Evolutionary conservation across 768 basidiomycete genomes (phyloP), one percentile per base, ranked within the genome.

Genomic region (Cubamyces lactineus): DNA sequence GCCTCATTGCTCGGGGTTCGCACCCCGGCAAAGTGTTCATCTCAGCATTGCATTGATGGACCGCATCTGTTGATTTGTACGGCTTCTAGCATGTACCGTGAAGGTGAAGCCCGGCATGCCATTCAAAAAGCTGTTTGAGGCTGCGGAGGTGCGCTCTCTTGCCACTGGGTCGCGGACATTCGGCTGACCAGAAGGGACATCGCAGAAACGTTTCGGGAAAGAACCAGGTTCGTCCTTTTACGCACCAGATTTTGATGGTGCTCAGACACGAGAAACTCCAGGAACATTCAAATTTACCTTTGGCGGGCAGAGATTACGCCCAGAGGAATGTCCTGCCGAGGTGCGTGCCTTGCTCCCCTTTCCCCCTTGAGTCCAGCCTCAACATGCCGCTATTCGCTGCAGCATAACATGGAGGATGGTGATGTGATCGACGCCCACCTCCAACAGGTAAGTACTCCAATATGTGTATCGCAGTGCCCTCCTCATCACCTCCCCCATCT

Each of bases 71-170:
- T 23, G 46, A 26, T 54, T 8, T 21, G 16, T 63, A 64, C 40
- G 62, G 24, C 39, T 23, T 41, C 34, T 38, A 89, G 88, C 80
- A 9, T 84, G 87, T 30, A 86, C 84, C 5, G 82, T 90, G 4
- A 89, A 89, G 70, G 87, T 88, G 12, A 88, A 86, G 62, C 62
- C 79, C 1, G 83, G 82, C 39, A 89, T 83, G 78, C 76, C 77
- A n/a, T 87, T 89, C 66, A 71, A 75, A 41, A 89, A 88, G 72
- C 83, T 88, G 24, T 88, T 89, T 59, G 80, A 84, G 17, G 87
- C 86, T 16, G 84, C 85, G 1, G 85, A 87, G 79, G 88, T 88
- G 65, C 23, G 82, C 76, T 3, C 1, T 9, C n/a, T 38, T 24
- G 43, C 21, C 9, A 48, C 12, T 7, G 4, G 13, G 39, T 12